A percentile compares a stretch with the other conserved stretches of the same genome.
Evolutionary conservation across 140 eudicot genomes (phyloP).

Genomic region (Oenanthe javanica): DNA sequence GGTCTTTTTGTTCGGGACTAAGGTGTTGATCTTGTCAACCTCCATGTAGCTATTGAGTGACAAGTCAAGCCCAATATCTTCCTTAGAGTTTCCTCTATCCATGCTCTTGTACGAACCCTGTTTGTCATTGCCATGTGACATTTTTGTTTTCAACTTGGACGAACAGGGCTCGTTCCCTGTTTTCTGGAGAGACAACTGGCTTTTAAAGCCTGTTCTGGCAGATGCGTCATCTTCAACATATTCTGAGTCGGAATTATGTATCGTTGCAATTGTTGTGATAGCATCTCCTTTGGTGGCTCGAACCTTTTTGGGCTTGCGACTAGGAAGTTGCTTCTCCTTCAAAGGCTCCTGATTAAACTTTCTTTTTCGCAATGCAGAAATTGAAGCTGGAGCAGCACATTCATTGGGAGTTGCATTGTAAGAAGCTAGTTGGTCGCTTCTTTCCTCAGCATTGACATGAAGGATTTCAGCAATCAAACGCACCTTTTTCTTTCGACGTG

Average conservation of each 20-base stretch:
- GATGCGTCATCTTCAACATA: slow-evolving; percentile 25
- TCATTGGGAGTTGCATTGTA: not conserved
- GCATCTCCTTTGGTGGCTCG: slow-evolving; percentile 23
- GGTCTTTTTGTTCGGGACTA: slow-evolving; percentile 14
- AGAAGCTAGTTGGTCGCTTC: slow-evolving; percentile 22
- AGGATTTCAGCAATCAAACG: slow-evolving; percentile 60
- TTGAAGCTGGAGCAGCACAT: slow-evolving; percentile 20
- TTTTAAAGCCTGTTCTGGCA: slow-evolving; percentile 17
- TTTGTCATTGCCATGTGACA: slow-evolving; percentile 16
- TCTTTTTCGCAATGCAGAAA: slow-evolving; percentile 33
- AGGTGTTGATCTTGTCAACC: slow-evolving; percentile 2
- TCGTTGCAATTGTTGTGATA: slow-evolving; percentile 15
- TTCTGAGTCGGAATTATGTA: slow-evolving; percentile 29
- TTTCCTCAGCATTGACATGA: slow-evolving; percentile 22
- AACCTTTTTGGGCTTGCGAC: slow-evolving; percentile 16
- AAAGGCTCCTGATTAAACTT: slow-evolving; percentile 26
- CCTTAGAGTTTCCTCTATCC: slow-evolving; percentile 24
- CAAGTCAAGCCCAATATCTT: slow-evolving; percentile 35
- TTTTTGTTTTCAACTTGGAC: slow-evolving; percentile 25
- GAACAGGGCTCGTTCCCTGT: slow-evolving; percentile 24
- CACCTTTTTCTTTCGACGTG: slow-evolving; percentile 48
- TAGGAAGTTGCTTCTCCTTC: slow-evolving; percentile 8
- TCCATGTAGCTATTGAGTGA: slow-evolving; percentile 31
- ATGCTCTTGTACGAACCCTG: slow-evolving; percentile 13
- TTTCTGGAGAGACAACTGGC: slow-evolving; percentile 24